A percentile compares a stretch with the other conserved stretches of the same genome.
Conservation (phyloP, 345 rosid genomes). For the Dipteronia sinensis region DNA sequence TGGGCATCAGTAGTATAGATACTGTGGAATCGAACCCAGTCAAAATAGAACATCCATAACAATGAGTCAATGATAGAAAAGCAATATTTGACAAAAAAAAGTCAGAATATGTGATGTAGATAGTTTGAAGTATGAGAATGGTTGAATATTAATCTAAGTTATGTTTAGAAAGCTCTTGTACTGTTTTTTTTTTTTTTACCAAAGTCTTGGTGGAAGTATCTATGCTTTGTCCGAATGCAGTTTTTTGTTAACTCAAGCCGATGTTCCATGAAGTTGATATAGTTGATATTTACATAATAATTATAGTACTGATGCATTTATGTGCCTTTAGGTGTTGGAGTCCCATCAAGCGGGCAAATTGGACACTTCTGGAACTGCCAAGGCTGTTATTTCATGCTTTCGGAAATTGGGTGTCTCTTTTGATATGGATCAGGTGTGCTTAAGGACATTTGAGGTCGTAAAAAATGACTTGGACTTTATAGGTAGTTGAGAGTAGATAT, state of each 20-base stretch:
- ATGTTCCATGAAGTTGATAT: neutral
- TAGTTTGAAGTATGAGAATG: neutral
- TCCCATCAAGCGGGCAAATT: conserved; percentile 91
- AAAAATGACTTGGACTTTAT: too few species aligned
- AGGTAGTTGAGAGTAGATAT: neutral
- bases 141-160: neutral
- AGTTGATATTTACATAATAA: neutral
- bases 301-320: neutral
- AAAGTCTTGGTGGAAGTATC: too few species aligned
- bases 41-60: neutral
- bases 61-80: neutral
- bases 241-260: neutral
- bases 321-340: conserved; percentile 74
- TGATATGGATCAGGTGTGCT: conserved; percentile 70
- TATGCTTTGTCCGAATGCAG: neutral
- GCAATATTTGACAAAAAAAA: neutral
- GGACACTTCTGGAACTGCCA: conserved; percentile 96
- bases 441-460: neutral
- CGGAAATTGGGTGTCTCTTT: conserved; percentile 84
- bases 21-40: neutral
- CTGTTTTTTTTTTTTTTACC: too few species aligned
- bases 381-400: conserved; percentile 94
- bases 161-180: neutral
- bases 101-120: neutral
- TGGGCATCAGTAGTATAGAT: too few species aligned